These are phyloP conservation scores for Friedmanniomyces simplex DNA, from an alignment of 495 filamentous ascomycete genomes.

Conservation along the genomic window DNA sequence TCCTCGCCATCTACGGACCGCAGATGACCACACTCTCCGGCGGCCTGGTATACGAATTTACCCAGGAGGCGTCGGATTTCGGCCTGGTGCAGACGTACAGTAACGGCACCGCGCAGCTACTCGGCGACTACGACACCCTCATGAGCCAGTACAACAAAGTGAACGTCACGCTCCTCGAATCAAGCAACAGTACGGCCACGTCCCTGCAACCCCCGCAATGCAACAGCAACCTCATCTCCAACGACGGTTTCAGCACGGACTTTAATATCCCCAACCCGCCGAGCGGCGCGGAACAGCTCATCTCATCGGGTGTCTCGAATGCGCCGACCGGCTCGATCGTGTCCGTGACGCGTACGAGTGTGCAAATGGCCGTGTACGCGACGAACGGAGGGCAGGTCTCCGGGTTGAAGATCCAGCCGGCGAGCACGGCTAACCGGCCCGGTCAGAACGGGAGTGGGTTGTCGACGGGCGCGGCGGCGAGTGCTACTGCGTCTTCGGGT, in stretches of 20 bases:
- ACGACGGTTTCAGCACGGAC: conserved; percentile 54
- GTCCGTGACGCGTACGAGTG: conserved; percentile 37
- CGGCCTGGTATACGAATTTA: conserved; percentile 82
- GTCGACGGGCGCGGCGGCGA: background rate
- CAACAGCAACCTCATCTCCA: conserved; percentile 50
- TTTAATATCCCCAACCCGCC: conserved; percentile 60
- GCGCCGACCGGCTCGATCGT: conserved; percentile 49
- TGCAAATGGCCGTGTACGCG: conserved; percentile 45
- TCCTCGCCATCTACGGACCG: conserved; percentile 63
- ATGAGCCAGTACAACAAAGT: conserved; percentile 62
- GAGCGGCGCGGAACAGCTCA: conserved; percentile 42
- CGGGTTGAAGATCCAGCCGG: conserved; percentile 42
- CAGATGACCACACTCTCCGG: conserved; percentile 80
- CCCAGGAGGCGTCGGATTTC: conserved; percentile 60
- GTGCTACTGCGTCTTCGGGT: background rate
- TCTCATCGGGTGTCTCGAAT: conserved; percentile 46
- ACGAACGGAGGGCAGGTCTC: conserved; percentile 43
- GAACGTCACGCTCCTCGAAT: conserved; percentile 53
- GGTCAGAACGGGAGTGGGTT: conserved; percentile 1
- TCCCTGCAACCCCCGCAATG: conserved; percentile 48
- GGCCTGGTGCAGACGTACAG: conserved; percentile 63
- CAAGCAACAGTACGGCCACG: conserved; percentile 44
- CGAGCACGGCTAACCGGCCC: conserved; percentile 43
- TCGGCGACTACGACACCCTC: conserved; percentile 66
- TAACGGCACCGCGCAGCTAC: conserved; percentile 53